Evolutionary conservation across 331 rosid species (phyloP).

Genomic region (Arachis monticola): DNA sequence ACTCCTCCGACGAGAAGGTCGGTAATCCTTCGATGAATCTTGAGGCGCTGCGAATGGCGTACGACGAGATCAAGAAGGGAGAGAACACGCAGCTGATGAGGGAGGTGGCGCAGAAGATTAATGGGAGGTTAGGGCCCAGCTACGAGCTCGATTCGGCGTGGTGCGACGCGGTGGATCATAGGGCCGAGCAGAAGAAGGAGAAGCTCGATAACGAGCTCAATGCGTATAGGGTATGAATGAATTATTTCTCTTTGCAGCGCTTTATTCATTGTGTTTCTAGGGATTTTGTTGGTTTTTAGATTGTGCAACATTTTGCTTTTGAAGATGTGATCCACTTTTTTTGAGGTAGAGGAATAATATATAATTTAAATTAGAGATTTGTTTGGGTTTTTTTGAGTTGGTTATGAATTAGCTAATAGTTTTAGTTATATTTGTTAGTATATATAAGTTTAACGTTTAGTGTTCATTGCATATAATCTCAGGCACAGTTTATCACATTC

Average conservation of each 20-base stretch:
- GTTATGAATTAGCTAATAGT: neutral
- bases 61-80: constrained; percentile 95
- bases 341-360: neutral
- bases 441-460: neutral
- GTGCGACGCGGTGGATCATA: constrained; percentile 77
- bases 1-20: constrained; percentile 49
- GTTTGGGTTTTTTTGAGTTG: neutral
- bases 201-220: constrained; percentile 96
- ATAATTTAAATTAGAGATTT: neutral
- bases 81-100: constrained; percentile 87
- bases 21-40: constrained; percentile 67
- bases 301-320: neutral
- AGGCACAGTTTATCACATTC: too few relatives aligned
- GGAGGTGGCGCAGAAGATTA: constrained; percentile 81
- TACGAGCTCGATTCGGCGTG: constrained; percentile 67
- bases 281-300: neutral
- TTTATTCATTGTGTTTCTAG: neutral
- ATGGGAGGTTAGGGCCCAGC: constrained; percentile 67
- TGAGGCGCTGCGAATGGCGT: constrained; percentile 94
- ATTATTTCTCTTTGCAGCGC: neutral
- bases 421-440: neutral
- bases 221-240: constrained; percentile 71
- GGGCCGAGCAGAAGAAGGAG: constrained; percentile 86
- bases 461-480: too few relatives aligned
- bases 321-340: neutral